A percentile compares a stretch with the other conserved stretches of the same genome.
Evolutionary conservation across 257 asterid species (phyloP).

Genomic region (Solanum etuberosum): DNA sequence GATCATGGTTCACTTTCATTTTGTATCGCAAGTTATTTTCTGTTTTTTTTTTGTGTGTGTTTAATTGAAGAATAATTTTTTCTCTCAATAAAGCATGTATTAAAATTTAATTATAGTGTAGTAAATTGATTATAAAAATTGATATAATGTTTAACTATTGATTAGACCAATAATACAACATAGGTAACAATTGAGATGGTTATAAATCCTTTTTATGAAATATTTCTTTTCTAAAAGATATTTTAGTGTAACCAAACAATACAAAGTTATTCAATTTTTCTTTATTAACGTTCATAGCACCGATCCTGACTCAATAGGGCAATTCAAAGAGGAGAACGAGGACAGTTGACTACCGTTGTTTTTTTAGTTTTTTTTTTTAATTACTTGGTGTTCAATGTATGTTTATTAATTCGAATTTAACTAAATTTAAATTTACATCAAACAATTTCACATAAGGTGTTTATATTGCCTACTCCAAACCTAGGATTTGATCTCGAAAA

Average conservation of each 20-base stretch:
- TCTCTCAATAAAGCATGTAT: not conserved
- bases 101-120: not conserved
- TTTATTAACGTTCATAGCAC: no score
- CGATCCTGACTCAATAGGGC: not conserved
- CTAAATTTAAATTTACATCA: no score
- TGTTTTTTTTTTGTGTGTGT: no score
- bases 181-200: not conserved
- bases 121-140: not conserved
- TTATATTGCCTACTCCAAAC: not conserved
- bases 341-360: not conserved
- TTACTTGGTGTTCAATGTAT: no score
- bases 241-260: not conserved
- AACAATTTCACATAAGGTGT: not conserved
- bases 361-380: no score
- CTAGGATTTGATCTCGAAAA: not conserved
- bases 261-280: not conserved
- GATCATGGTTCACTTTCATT: not conserved
- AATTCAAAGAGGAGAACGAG: not conserved
- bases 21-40: not conserved
- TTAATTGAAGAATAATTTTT: not conserved
- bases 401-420: no score
- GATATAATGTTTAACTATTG: not conserved
- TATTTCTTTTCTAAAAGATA: not conserved
- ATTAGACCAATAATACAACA: not conserved
- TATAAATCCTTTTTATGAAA: not conserved